Base-by-base conservation (phyloP, 352 stramenopile genomes). In the Phytophthora rubi region DNA sequence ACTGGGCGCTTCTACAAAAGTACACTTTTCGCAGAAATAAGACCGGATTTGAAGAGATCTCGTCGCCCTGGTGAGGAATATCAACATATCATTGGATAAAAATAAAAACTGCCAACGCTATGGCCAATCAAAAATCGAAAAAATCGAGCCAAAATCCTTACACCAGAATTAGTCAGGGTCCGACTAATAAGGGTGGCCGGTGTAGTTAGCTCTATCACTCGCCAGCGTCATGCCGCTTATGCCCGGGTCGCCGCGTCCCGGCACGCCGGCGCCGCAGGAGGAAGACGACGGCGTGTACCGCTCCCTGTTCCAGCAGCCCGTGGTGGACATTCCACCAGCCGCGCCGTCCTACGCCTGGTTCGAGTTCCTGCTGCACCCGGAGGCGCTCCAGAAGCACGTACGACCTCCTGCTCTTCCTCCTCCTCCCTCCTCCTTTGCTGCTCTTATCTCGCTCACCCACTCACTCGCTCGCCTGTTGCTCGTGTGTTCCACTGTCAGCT, bases 271-370 rank as follows among this genome's bases (percentile, higher is more conserved):
- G 48, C 62, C 66, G 8, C 70, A 85, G 16, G 77, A 83, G 44
- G 71, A 86, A 15, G 77, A 88, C 68, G 82, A 91, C 62, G 86
- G 88, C 63, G 82, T 93, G 57, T 95, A 95, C 68, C 88, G 86
- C 59, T 94, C 86, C 2, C 71, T 95, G 53, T 95, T 95, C 69
- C 88, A 95, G 75, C 88, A 95, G 57, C 86, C 88, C 16, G 66
- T 90, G 23, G 77, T 95, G 15, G 85, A 93, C 45, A 81, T 95
- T 37, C 88, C 87, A 0, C 81, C 85, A 0, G 74, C 73, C 1
- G 81, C 85, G 15, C 85, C 86, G 8, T 90, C 87, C 2, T 92
- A 92, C 63, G 82, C 87, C 47, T 95, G 88, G 88, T 94, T 94
- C 56, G 86, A 95, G 72, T 95, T 95, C 65, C 59, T 95, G n/a